Conservation (phyloP, 192 early-diverging fungal genomes). For the Thoreauomyces humboldtii region DNA sequence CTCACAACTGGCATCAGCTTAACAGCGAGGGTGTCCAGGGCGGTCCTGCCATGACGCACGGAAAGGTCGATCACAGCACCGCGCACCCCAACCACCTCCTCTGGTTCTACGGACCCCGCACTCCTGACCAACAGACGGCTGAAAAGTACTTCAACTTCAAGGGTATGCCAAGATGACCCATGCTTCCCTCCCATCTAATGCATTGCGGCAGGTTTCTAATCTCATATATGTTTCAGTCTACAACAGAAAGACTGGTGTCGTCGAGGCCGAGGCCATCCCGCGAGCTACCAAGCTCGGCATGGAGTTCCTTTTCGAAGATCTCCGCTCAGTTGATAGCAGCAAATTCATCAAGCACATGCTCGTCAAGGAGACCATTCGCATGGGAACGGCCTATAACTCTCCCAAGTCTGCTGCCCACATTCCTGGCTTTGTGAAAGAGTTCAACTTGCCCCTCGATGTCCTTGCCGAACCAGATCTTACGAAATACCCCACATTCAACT, state of each 20-base stretch:
- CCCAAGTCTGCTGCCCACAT: not conserved
- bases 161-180: no score
- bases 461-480: not conserved
- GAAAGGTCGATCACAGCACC: not conserved
- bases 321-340: not conserved
- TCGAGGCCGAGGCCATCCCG: not conserved
- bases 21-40: not conserved
- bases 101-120: constrained; percentile 5
- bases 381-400: not conserved
- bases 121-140: not conserved
- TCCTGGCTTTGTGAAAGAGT: constrained; percentile 29
- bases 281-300: not conserved
- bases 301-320: constrained; percentile 1
- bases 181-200: no score
- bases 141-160: constrained; percentile 6
- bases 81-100: not conserved
- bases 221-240: no score
- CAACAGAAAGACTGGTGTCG: not conserved
- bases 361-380: not conserved
- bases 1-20: not conserved
- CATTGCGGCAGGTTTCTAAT: no score
- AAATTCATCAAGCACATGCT: not conserved
- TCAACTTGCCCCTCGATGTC: not conserved
- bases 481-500: constrained; percentile 17
- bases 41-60: not conserved